These are phyloP conservation scores for Cerioporus squamosus DNA, from an alignment of 1,284 basidiomycete genomes.

Conservation along the genomic window DNA sequence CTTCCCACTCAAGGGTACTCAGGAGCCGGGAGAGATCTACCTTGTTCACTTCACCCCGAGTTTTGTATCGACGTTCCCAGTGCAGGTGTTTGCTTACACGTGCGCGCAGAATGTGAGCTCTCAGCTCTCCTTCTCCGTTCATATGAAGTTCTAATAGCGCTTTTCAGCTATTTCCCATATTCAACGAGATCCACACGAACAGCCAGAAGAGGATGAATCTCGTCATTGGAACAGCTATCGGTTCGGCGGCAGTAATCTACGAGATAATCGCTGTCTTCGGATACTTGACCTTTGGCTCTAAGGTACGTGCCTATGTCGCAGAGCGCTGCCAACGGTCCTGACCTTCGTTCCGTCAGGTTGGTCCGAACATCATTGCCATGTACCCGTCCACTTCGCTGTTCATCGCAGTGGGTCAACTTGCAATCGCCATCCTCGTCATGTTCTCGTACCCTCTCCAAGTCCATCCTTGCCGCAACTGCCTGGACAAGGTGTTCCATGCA, in stretches of 20 bases:
- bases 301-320: constrained; percentile 43
- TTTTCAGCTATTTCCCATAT: constrained; percentile 84
- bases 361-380: constrained; percentile 93
- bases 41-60: constrained; percentile 76
- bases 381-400: constrained; percentile 94
- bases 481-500: constrained; percentile 86
- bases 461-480: constrained; percentile 90
- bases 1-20: constrained; percentile 65
- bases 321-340: background rate
- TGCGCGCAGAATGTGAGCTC: constrained; percentile 85
- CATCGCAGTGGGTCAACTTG: constrained; percentile 91
- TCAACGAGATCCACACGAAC: constrained; percentile 89
- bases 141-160: background rate
- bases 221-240: constrained; percentile 88
- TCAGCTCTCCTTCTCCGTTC: background rate
- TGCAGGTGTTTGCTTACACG: constrained; percentile 95
- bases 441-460: constrained; percentile 95
- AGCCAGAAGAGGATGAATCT: constrained; percentile 85
- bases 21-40: constrained; percentile 65
- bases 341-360: constrained; percentile 61
- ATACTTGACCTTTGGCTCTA: constrained; percentile 94
- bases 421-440: constrained; percentile 89
- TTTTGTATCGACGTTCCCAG: constrained; percentile 88
- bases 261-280: constrained; percentile 88
- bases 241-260: constrained; percentile 78